phyloP scores from a whole-genome alignment of 768 basidiomycete species.

The Cantharellus anzutake region DNA sequence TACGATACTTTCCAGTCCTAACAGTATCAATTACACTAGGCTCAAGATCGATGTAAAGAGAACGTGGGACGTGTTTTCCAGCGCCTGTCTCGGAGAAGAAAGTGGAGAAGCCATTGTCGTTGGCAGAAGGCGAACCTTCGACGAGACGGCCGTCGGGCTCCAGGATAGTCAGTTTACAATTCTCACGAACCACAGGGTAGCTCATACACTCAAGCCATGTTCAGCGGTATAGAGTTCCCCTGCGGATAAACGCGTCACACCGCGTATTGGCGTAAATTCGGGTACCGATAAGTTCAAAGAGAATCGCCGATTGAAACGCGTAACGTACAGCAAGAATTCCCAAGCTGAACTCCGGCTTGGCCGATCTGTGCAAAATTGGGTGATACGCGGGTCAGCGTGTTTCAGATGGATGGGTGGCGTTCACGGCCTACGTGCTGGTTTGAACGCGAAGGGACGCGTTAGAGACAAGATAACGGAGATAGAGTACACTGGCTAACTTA shows the following conservation, averaged over 20 bases:
- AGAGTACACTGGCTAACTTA: no score
- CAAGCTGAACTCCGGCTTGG: constrained; percentile 71
- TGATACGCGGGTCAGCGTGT: no score
- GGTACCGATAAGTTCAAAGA: constrained; percentile 16
- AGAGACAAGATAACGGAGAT: no score
- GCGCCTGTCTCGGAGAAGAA: constrained; percentile 98
- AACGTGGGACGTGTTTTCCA: constrained; percentile 94
- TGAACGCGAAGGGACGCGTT: no score
- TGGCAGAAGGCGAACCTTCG: constrained; percentile 52
- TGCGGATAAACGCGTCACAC: constrained; percentile 23
- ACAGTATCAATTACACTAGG: constrained; percentile 98
- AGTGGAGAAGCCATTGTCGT: constrained; percentile 89
- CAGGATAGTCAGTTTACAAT: neutral
- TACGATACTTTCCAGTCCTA: constrained; percentile 84
- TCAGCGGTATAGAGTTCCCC: constrained; percentile 57
- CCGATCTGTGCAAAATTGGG: constrained; percentile 47
- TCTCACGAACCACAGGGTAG: neutral
- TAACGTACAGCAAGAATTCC: constrained; percentile 93
- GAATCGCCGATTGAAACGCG: constrained; percentile 5
- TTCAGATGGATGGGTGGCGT: no score
- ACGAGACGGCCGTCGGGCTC: constrained; percentile 89
- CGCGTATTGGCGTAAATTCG: neutral
- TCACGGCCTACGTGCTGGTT: no score
- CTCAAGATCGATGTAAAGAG: constrained; percentile 92
- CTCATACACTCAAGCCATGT: neutral